Percentiles rank a stretch among this genome's conserved stretches.
These are phyloP conservation scores for Boletus rufocinnamomeus DNA, from an alignment of 768 basidiomycete genomes.

Conservation along the genomic window DNA sequence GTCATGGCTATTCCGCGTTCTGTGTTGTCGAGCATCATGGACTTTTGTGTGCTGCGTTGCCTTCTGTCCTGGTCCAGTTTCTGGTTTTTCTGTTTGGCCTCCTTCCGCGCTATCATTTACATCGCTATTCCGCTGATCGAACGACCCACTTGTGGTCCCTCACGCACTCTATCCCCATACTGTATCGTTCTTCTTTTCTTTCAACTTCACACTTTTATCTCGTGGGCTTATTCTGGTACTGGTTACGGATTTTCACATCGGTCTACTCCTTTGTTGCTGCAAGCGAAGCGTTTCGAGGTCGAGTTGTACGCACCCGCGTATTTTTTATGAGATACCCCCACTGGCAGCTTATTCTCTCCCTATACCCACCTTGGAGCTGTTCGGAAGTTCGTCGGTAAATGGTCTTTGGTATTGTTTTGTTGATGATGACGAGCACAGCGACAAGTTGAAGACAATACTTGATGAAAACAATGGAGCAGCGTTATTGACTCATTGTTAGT, in stretches of 20 bases:
- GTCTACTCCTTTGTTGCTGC: conserved; percentile 5
- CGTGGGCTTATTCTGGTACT: conserved; percentile 18
- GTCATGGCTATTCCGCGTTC: conserved; percentile 8
- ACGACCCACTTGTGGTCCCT: conserved; percentile 7
- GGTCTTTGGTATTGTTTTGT: not conserved
- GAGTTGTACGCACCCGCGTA: conserved; percentile 15
- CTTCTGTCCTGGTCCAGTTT: conserved; percentile 5
- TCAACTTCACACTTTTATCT: conserved; percentile 1
- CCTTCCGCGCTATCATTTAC: conserved; percentile 8
- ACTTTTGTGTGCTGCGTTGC: conserved; percentile 10
- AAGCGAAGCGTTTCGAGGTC: conserved; percentile 1
- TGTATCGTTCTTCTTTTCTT: conserved; percentile 4
- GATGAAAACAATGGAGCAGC: not conserved
- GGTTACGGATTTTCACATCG: conserved; percentile 25
- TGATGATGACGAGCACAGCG: not conserved
- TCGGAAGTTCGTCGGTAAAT: not conserved
- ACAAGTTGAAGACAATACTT: not conserved
- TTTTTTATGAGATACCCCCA: conserved; percentile 33
- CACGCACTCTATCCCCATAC: conserved; percentile 7
- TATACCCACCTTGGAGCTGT: conserved; percentile 3
- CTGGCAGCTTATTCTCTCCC: conserved; percentile 11
- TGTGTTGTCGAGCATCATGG: conserved; percentile 17
- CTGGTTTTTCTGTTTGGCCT: conserved; percentile 8
- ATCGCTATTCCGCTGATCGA: conserved; percentile 21
- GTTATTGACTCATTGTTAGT: not conserved